phyloP scores from a whole-genome alignment of 345 rosid genomes.

The Eucalyptus globulus region DNA sequence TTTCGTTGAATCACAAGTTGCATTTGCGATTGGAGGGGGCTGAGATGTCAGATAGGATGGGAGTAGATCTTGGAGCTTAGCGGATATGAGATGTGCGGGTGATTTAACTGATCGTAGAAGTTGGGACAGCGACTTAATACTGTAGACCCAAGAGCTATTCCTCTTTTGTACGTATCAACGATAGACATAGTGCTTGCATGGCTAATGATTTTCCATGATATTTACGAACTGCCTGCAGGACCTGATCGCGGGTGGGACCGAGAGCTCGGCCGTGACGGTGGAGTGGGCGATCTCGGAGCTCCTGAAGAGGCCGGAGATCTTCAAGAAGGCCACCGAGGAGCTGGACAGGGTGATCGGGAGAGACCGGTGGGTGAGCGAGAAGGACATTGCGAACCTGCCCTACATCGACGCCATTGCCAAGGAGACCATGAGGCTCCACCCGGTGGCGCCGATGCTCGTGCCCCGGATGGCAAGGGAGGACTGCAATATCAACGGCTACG shows the following conservation, averaged over 20 bases:
- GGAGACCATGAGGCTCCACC: conserved; percentile 64
- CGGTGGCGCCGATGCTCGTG: conserved; percentile 46
- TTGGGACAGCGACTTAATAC: neutral
- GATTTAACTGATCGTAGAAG: neutral
- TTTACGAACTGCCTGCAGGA: conserved; percentile 11
- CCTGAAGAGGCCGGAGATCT: conserved; percentile 27
- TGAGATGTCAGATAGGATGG: neutral
- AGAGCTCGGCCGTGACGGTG: conserved; percentile 48
- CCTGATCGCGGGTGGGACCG: conserved; percentile 49
- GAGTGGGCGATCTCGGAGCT: conserved; percentile 60
- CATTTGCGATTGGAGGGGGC: neutral
- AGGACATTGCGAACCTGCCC: conserved; percentile 33
- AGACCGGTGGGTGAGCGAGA: conserved; percentile 45
- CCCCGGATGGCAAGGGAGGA: conserved; percentile 31
- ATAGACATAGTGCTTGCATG: neutral
- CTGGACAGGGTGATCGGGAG: conserved; percentile 42
- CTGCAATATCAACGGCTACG: conserved; percentile 21
- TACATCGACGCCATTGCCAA: conserved; percentile 31
- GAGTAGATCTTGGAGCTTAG: neutral
- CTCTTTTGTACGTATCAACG: neutral
- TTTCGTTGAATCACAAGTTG: neutral
- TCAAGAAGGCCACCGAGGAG: conserved; percentile 42
- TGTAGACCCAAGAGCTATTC: neutral
- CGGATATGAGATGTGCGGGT: neutral
- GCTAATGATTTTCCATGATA: neutral